A percentile compares a stretch with the other conserved stretches of the same genome.
phyloP scores from a whole-genome alignment of 192 early-diverging fungal species.

The Phycomyces blakesleeanus region DNA sequence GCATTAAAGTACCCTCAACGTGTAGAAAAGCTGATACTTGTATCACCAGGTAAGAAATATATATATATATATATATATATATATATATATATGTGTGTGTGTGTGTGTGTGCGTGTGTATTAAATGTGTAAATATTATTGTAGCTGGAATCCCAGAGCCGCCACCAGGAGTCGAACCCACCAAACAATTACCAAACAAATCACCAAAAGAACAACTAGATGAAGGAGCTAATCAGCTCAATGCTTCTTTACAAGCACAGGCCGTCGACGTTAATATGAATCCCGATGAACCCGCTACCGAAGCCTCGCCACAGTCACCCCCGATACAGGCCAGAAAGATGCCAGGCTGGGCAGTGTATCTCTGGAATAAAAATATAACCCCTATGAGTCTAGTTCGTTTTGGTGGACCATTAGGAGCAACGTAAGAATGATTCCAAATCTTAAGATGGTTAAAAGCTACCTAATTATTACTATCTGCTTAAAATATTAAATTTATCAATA shows the following conservation, averaged over 20 bases:
- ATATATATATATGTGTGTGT: too few relatives aligned
- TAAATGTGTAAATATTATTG: not conserved
- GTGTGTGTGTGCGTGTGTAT: too few relatives aligned
- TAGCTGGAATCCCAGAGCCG: slow-evolving; percentile 62
- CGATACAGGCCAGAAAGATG: slow-evolving; percentile 19
- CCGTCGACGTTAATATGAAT: slow-evolving; percentile 9
- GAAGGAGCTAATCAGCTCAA: slow-evolving; percentile 26
- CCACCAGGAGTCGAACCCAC: slow-evolving; percentile 40
- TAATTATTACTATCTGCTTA: slow-evolving; percentile 35
- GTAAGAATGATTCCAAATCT: slow-evolving; percentile 4
- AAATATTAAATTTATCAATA: too few relatives aligned
- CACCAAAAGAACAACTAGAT: slow-evolving; percentile 26
- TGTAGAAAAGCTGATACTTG: slow-evolving; percentile 83
- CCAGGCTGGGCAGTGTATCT: slow-evolving; percentile 44
- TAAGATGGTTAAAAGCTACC: not conserved
- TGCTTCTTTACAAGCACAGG: slow-evolving; percentile 25
- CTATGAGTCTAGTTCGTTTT: slow-evolving; percentile 73
- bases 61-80: too few relatives aligned
- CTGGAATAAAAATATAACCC: slow-evolving; percentile 79
- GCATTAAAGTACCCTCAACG: slow-evolving; percentile 82
- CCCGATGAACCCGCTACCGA: not conserved
- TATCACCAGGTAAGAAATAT: slow-evolving; percentile 80
- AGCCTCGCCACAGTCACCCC: slow-evolving; percentile 8
- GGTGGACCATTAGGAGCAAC: slow-evolving; percentile 73
- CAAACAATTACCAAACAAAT: slow-evolving; percentile 5